phyloP scores from a whole-genome alignment of 768 basidiomycete species.

The Boletus coccyginus region DNA sequence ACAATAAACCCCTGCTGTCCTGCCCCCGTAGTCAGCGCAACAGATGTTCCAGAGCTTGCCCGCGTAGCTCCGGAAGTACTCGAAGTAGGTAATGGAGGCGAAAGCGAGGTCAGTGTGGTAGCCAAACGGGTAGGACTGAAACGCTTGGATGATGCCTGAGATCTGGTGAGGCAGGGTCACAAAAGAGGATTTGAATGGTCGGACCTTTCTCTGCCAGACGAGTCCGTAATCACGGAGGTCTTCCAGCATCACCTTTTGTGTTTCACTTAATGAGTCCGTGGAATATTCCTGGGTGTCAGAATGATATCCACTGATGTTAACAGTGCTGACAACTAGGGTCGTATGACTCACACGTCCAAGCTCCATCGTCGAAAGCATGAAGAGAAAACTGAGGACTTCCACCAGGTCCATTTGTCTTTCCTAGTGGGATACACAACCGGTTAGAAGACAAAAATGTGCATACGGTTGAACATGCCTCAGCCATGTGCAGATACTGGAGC shows the following conservation, averaged over 20 bases:
- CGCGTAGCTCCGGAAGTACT: slow-evolving; percentile 21
- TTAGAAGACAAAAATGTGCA: slow-evolving; percentile 10
- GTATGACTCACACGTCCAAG: slow-evolving; percentile 68
- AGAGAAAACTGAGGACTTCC: slow-evolving; percentile 89
- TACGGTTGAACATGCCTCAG: slow-evolving; percentile 53
- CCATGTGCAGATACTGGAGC: slow-evolving; percentile 84
- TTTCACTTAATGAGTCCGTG: slow-evolving; percentile 71
- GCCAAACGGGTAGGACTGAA: slow-evolving; percentile 95
- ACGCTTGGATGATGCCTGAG: slow-evolving; percentile 66
- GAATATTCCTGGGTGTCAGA: slow-evolving; percentile 74
- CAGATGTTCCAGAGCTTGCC: slow-evolving; percentile 14
- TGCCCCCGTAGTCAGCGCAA: slow-evolving; percentile 45
- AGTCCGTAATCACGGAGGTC: slow-evolving; percentile 95
- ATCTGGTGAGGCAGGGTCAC: slow-evolving; percentile 9
- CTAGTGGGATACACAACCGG: slow-evolving; percentile 35
- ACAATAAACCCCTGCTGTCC: slow-evolving; percentile 89
- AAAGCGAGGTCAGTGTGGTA: slow-evolving; percentile 90
- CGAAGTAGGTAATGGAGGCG: slow-evolving; percentile 71
- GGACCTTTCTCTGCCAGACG: slow-evolving; percentile 80
- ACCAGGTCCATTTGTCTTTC: slow-evolving; percentile 90
- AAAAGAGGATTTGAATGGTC: slow-evolving; percentile 21
- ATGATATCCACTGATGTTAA: not conserved
- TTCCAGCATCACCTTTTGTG: slow-evolving; percentile 83
- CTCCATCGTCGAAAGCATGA: slow-evolving; percentile 97
- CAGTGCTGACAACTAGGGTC: not conserved